Evolutionary conservation across 352 stramenopile species (phyloP), one percentile per base, ranked within the genome.

Genomic region (Globisporangium emineosum): DNA sequence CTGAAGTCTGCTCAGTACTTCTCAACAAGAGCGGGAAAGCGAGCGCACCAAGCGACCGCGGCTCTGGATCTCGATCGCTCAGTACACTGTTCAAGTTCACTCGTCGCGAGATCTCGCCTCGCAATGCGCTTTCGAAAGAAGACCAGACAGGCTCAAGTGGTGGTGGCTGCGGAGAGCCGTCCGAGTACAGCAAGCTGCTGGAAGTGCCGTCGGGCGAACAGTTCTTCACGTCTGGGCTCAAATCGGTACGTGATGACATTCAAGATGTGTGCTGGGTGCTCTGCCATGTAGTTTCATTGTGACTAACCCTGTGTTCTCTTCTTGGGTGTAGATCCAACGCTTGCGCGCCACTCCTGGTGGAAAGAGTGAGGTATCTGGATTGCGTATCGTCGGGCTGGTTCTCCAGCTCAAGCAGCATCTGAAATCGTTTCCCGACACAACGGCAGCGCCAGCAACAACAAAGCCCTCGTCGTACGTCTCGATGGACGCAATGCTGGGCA

Each of bases 401-500:
- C 57, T 81, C 19, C 68, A 69, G 29, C 58, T 86, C 29, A 75
- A 69, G 37, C 65, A 86, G n/a, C 65, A 72, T 25, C 52, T 81
- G 3, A 64, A 61, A n/a, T 65, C 65, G 32, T 70, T 75, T 54
- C 67, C 70, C n/a, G 55, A 78, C 25, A 60, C 64, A 29, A n/a
- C 15, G 35, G 64, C 65, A 63, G 9, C 62, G 2, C 37, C 65
- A 19, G 54, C 62, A 15, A 5, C 29, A 29, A 35, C 49, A 40
- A 56, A 56, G 27, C 17, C 50, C 7, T 49, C 62, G 5, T 64
- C 71, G 13, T 64, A 81, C 49, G 74, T 79, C 8, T 78, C 74
- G 7, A 81, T 81, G 69, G 60, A 77, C 23, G 74, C 71, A 1
- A 81, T 81, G 74, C 69, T 81, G 27, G 75, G 69, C 32, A 79